phyloP scores from a whole-genome alignment of 306 rosid genomes.

The Acacia confusa region DNA sequence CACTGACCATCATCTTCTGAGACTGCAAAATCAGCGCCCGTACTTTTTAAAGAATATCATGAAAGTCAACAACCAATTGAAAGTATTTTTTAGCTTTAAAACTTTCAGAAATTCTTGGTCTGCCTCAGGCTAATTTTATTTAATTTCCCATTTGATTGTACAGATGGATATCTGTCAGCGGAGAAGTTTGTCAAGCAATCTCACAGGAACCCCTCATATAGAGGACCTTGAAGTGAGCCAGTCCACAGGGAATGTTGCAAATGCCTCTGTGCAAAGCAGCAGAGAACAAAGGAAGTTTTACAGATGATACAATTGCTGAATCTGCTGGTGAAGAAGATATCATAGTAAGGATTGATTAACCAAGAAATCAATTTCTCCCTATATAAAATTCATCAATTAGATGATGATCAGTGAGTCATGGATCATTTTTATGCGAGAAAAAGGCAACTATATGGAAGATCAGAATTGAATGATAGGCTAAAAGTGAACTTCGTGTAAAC shows the following conservation, averaged over 20 bases:
- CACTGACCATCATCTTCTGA: neutral
- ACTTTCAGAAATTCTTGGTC: neutral
- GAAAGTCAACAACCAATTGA: neutral
- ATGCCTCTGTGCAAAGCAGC: constrained; percentile 34
- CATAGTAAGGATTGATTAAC: constrained; percentile 85
- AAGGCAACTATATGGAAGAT: neutral
- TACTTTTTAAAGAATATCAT: neutral
- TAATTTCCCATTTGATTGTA: constrained; percentile 27
- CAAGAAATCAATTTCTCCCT: constrained; percentile 70
- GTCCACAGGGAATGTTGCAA: constrained; percentile 27
- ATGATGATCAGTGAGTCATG: neutral
- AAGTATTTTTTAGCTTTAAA: constrained; percentile 1
- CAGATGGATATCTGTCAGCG: constrained; percentile 41
- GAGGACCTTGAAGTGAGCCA: constrained; percentile 43
- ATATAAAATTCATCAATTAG: neutral
- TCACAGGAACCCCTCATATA: constrained; percentile 36
- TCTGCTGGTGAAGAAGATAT: constrained; percentile 74
- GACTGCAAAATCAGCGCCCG: neutral
- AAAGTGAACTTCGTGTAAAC: neutral
- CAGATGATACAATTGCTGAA: constrained; percentile 67
- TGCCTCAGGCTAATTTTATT: neutral
- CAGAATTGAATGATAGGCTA: neutral
- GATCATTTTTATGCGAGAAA: neutral
- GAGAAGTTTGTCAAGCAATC: constrained; percentile 43
- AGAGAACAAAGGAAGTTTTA: constrained; percentile 22